Percentiles rank a stretch among this genome's conserved stretches.
phyloP scores from a whole-genome alignment of 331 rosid genomes.

The Acacia pycnantha region DNA sequence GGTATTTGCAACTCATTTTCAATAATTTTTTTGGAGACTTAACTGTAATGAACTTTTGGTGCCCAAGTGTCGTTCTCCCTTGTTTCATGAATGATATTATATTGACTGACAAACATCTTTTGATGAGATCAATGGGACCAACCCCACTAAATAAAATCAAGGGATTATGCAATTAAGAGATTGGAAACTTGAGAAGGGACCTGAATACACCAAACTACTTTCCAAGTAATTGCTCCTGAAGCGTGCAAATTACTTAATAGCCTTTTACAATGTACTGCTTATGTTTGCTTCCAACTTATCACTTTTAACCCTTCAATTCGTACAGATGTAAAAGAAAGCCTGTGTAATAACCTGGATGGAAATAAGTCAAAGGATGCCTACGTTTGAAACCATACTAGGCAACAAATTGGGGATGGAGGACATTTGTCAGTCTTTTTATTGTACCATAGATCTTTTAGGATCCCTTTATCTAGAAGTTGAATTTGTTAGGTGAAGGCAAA shows the following conservation, averaged over 20 bases:
- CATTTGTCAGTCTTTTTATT: background rate
- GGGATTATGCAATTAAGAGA: background rate
- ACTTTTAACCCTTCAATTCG: constrained; percentile 1
- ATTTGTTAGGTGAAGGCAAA: background rate
- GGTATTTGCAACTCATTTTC: background rate
- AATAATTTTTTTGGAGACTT: background rate
- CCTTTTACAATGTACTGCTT: background rate
- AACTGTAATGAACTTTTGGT: background rate
- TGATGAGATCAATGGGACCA: background rate
- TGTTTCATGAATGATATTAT: background rate
- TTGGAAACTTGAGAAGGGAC: constrained; percentile 5
- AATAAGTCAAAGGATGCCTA: background rate
- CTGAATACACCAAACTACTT: background rate
- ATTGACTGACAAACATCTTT: background rate
- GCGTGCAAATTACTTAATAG: background rate
- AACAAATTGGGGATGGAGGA: background rate
- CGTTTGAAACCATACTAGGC: background rate
- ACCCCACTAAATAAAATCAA: background rate
- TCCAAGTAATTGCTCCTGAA: constrained; percentile 4
- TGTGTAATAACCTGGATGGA: background rate
- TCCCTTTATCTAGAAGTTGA: background rate
- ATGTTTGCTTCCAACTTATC: background rate
- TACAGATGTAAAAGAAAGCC: background rate
- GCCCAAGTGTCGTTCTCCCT: background rate
- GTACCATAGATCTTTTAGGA: too few relatives aligned